Percentiles rank a stretch among this genome's conserved stretches.
These are phyloP conservation scores for Triticum monococcum DNA, from an alignment of 176 grass and related monocot species.

Conservation along the genomic window DNA sequence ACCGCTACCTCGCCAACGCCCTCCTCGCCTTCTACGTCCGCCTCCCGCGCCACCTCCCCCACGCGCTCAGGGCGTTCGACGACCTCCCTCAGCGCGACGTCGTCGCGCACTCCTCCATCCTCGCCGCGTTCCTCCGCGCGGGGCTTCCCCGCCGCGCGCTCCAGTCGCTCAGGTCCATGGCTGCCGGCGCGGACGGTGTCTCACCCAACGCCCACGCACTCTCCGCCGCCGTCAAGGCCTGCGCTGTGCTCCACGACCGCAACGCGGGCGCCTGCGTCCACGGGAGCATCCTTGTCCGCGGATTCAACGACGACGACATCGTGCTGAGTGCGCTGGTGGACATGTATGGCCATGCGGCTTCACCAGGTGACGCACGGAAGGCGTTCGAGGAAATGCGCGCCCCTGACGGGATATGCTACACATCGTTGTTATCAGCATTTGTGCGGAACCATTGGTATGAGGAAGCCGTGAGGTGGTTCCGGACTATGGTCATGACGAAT, in stretches of 20 bases:
- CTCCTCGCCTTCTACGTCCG: conserved; percentile 72
- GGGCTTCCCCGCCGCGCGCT: conserved; percentile 53
- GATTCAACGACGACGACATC: conserved; percentile 45
- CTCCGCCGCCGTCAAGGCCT: conserved; percentile 78
- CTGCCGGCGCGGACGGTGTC: conserved; percentile 40
- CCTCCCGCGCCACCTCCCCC: conserved; percentile 46
- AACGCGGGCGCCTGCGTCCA: conserved; percentile 63
- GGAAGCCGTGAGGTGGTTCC: conserved; percentile 53
- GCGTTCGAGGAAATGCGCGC: conserved; percentile 69
- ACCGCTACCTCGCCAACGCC: conserved; percentile 46
- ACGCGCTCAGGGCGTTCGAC: conserved; percentile 67
- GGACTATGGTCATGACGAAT: conserved; percentile 34
- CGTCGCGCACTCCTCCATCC: conserved; percentile 78
- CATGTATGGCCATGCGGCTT: conserved; percentile 59
- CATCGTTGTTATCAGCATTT: conserved; percentile 70
- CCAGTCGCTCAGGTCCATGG: conserved; percentile 53
- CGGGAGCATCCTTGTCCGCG: conserved; percentile 53
- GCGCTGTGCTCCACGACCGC: conserved; percentile 51
- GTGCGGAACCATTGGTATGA: conserved; percentile 60
- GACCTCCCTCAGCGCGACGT: conserved; percentile 66
- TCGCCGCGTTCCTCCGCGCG: conserved; percentile 56
- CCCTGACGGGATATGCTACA: conserved; percentile 77
- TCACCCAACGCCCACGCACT: conserved; percentile 68
- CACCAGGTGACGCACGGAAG: conserved; percentile 39
- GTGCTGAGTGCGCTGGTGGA: conserved; percentile 65